Conservation (phyloP, 176 grass and related monocot genomes). For the Zoysia pacifica region DNA sequence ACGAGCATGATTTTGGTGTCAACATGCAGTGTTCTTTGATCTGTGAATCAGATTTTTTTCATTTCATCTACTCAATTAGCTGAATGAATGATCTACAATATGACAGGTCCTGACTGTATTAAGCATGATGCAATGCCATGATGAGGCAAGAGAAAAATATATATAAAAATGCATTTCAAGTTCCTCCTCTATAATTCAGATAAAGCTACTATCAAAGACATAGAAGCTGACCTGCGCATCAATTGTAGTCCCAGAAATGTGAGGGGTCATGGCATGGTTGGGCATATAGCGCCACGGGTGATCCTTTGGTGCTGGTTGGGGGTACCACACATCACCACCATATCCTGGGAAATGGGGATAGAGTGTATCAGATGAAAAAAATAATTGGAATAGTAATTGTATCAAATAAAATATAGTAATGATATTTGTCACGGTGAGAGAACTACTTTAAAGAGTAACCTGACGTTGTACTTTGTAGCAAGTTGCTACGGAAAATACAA, state of each 20-base stretch:
- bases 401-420: no score
- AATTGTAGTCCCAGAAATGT: slow-evolving; percentile 87
- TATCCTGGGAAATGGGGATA: slow-evolving; percentile 55
- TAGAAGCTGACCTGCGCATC: slow-evolving; percentile 63
- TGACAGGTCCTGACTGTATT: no score
- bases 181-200: background rate
- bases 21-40: background rate
- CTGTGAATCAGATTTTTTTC: background rate
- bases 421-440: background rate
- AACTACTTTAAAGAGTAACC: background rate
- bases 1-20: background rate
- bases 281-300: slow-evolving; percentile 94
- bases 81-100: background rate
- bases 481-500: background rate
- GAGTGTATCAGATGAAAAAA: background rate
- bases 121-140: background rate
- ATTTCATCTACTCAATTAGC: background rate
- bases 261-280: slow-evolving; percentile 93
- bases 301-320: slow-evolving; percentile 89
- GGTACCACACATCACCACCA: slow-evolving; percentile 86
- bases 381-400: background rate
- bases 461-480: background rate
- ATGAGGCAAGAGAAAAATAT: background rate
- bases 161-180: background rate
- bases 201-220: background rate